Percentiles rank a stretch among this genome's conserved stretches.
Conservation (phyloP, 306 rosid genomes). For the Spatholobus suberectus region DNA sequence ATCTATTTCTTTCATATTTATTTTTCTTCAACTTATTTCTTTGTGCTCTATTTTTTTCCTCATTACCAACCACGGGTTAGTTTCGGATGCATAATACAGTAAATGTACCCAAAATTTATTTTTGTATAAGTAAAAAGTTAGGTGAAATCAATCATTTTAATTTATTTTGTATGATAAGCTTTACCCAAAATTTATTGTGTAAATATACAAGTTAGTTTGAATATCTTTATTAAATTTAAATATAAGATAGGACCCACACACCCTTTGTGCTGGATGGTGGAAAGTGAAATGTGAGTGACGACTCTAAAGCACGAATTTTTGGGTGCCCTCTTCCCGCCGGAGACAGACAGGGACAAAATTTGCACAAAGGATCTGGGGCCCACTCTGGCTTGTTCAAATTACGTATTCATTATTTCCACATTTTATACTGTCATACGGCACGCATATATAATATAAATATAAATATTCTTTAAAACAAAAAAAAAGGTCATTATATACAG, state of each 20-base stretch:
- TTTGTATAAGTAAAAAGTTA: not conserved
- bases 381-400: conserved; percentile 36
- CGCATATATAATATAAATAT: not conserved
- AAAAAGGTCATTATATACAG: not conserved
- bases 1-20: too few relatives aligned
- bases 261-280: conserved; percentile 26
- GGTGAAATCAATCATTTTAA: not conserved
- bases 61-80: too few relatives aligned
- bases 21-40: too few relatives aligned
- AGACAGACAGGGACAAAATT: conserved; percentile 35
- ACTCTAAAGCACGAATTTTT: conserved; percentile 27
- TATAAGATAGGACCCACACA: not conserved
- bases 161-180: not conserved
- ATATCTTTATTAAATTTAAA: conserved; percentile 16
- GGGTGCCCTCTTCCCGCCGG: conserved; percentile 53
- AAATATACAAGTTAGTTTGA: not conserved
- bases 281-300: not conserved
- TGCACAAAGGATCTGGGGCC: conserved; percentile 28
- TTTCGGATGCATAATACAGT: not conserved
- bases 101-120: too few relatives aligned
- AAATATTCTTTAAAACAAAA: not conserved
- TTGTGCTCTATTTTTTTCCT: too few relatives aligned
- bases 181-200: not conserved
- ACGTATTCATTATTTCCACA: conserved; percentile 6
- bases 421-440: not conserved